phyloP scores from a whole-genome alignment of 495 filamentous ascomycete species.

The Aspergillus sclerotioniger region DNA sequence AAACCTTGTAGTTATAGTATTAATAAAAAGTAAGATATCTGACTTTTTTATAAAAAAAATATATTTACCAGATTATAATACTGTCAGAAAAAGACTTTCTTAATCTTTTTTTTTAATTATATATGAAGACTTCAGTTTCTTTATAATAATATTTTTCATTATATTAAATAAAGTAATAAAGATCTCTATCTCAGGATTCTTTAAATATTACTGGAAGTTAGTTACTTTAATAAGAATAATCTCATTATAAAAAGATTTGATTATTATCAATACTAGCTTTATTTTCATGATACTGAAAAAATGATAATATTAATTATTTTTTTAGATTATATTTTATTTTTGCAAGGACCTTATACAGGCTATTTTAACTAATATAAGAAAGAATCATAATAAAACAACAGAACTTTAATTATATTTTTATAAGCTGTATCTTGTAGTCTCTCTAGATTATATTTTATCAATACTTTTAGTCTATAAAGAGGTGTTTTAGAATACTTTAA shows the following conservation, averaged over 20 bases:
- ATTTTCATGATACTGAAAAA: not conserved
- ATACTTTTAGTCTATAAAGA: not conserved
- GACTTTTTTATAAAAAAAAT: too few relatives aligned
- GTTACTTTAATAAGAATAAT: too few relatives aligned
- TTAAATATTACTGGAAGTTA: too few relatives aligned
- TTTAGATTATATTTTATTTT: not conserved
- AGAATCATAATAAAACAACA: not conserved
- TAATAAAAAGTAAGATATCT: too few relatives aligned
- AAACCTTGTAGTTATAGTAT: constrained; percentile 45
- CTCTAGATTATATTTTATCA: not conserved
- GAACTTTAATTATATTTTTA: not conserved
- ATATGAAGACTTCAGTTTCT: too few relatives aligned
- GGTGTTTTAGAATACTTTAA: not conserved
- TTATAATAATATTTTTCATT: too few relatives aligned
- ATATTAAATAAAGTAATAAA: too few relatives aligned
- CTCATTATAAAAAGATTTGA: not conserved
- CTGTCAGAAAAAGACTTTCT: too few relatives aligned
- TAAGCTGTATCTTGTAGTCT: not conserved
- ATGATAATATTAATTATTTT: not conserved
- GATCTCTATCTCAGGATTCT: too few relatives aligned
- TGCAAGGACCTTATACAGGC: too few relatives aligned
- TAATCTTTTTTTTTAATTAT: too few relatives aligned
- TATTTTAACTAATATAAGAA: not conserved
- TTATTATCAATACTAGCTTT: not conserved
- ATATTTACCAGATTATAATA: too few relatives aligned